phyloP scores from a whole-genome alignment of 768 basidiomycete species.

The Polyporus arcularius region DNA sequence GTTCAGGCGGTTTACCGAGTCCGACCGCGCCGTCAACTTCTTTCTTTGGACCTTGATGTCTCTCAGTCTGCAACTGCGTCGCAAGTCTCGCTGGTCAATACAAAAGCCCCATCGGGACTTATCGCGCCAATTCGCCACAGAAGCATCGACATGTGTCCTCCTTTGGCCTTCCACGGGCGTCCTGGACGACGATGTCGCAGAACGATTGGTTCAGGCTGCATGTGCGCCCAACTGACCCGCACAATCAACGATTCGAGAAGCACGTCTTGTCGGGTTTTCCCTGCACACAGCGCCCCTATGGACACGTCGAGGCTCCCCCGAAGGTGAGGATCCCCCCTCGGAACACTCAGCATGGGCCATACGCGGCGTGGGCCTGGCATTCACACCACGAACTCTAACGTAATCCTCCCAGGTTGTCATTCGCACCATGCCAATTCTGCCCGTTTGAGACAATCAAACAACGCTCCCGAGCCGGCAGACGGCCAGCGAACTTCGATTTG shows the following conservation, averaged over 20 bases:
- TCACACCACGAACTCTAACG: neutral
- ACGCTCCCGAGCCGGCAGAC: slow-evolving; percentile 9
- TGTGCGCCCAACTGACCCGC: slow-evolving; percentile 4
- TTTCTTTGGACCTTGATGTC: no score
- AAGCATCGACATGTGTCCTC: neutral
- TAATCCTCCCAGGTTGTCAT: neutral
- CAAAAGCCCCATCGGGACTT: no score
- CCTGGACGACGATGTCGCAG: neutral
- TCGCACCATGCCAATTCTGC: neutral
- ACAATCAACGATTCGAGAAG: slow-evolving; percentile 13
- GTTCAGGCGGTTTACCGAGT: no score
- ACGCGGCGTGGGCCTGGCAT: neutral
- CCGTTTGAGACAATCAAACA: neutral
- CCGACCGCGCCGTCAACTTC: no score
- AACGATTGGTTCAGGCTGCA: neutral
- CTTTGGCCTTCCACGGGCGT: neutral
- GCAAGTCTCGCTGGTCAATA: no score
- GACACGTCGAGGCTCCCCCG: neutral
- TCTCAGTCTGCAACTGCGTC: no score
- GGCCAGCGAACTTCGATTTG: neutral
- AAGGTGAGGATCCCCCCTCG: neutral
- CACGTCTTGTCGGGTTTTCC: neutral
- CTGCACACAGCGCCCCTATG: neutral
- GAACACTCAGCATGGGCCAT: neutral
- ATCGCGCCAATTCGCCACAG: neutral